Evolutionary conservation across 1,284 basidiomycete genomes (phyloP).

Genomic region (Vanrija humicola): DNA sequence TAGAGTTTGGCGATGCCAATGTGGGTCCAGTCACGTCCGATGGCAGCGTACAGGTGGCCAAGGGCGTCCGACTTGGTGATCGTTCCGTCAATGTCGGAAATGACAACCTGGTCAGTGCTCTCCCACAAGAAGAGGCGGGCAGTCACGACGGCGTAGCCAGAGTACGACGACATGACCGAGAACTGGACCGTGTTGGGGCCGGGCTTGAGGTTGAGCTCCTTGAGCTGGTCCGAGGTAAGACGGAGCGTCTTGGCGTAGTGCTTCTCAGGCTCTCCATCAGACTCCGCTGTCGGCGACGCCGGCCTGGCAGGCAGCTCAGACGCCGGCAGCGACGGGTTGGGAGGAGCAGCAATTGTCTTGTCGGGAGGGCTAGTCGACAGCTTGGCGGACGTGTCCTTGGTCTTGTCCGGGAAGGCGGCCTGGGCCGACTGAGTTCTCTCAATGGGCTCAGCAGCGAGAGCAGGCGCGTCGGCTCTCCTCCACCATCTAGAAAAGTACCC

Average conservation of each 20-base stretch:
- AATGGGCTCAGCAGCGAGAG: neutral
- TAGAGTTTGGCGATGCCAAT: slow-evolving; percentile 96
- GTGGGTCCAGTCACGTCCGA: slow-evolving; percentile 99
- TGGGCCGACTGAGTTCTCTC: slow-evolving; percentile 8
- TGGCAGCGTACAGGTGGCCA: slow-evolving; percentile 97
- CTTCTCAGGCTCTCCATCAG: slow-evolving; percentile 18
- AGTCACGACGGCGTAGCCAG: slow-evolving; percentile 79
- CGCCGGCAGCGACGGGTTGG: too few relatives aligned
- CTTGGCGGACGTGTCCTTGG: neutral
- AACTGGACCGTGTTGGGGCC: slow-evolving; percentile 93
- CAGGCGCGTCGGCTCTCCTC: slow-evolving; percentile 25
- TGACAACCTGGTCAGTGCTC: slow-evolving; percentile 77
- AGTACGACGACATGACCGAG: slow-evolving; percentile 75
- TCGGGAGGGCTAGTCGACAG: too few relatives aligned
- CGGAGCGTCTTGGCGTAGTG: slow-evolving; percentile 89
- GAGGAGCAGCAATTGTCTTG: too few relatives aligned
- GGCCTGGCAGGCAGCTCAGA: neutral
- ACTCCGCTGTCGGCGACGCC: slow-evolving; percentile 1
- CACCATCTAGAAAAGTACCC: slow-evolving; percentile 48
- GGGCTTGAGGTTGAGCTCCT: slow-evolving; percentile 77
- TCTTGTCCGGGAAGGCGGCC: neutral
- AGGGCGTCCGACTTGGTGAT: slow-evolving; percentile 99
- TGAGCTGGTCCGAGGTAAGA: slow-evolving; percentile 80
- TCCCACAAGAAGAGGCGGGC: slow-evolving; percentile 97
- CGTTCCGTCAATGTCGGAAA: slow-evolving; percentile 98